Conservation (phyloP, 1,284 basidiomycete species). For the Somion occarium region DNA sequence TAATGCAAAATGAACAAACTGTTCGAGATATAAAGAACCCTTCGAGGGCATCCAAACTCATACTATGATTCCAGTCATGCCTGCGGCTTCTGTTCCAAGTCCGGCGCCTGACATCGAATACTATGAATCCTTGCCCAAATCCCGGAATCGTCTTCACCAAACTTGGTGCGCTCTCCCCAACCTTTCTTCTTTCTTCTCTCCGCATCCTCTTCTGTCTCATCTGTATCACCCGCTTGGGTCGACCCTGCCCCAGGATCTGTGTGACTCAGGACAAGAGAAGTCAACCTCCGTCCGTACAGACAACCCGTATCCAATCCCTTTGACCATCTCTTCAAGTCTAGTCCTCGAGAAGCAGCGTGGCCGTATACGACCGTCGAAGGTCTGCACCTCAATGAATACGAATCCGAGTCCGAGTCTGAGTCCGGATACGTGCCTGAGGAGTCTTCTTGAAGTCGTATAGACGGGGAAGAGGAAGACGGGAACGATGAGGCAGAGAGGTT, state of each 20-base stretch:
- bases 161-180: background rate
- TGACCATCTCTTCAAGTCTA: slow-evolving; percentile 76
- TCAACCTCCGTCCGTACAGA: slow-evolving; percentile 54
- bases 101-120: background rate
- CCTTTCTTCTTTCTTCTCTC: background rate
- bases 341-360: slow-evolving; percentile 69
- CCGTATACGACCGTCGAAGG: slow-evolving; percentile 82
- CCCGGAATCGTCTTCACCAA: background rate
- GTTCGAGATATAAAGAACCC: too few relatives aligned
- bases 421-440: slow-evolving; percentile 5
- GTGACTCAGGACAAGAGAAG: slow-evolving; percentile 60
- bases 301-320: slow-evolving; percentile 83
- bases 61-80: too few relatives aligned
- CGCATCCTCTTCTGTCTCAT: background rate
- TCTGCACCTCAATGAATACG: slow-evolving; percentile 50
- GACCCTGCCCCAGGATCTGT: too few relatives aligned
- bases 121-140: background rate
- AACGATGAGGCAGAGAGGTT: slow-evolving; percentile 16
- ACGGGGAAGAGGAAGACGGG: slow-evolving; percentile 7
- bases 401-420: slow-evolving; percentile 3
- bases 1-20: too few relatives aligned
- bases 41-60: too few relatives aligned
- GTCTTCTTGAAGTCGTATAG: background rate
- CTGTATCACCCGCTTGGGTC: background rate
- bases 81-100: background rate